These are phyloP conservation scores for Starmerella geochares DNA, from an alignment of 805 yeast species.

Conservation along the genomic window DNA sequence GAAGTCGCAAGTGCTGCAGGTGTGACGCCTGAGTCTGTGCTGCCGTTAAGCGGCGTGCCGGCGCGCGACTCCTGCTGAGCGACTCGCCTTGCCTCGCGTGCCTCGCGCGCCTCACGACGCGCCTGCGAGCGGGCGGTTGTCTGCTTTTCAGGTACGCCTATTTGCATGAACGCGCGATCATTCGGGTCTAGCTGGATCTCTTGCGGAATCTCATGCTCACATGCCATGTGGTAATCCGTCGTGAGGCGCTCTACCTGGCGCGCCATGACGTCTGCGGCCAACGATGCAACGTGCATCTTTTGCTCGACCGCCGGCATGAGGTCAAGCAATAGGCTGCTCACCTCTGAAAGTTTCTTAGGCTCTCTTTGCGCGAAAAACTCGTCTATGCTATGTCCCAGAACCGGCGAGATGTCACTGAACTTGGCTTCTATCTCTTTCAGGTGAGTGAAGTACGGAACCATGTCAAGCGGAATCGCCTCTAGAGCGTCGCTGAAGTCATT, in stretches of 20 bases:
- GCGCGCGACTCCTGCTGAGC: slow-evolving; percentile 28
- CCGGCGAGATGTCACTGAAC: slow-evolving; percentile 65
- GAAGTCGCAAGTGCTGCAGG: background rate
- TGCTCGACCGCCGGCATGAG: slow-evolving; percentile 89
- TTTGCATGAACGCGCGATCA: slow-evolving; percentile 81
- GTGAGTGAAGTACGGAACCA: slow-evolving; percentile 73
- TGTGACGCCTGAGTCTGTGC: background rate
- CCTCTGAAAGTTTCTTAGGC: slow-evolving; percentile 30
- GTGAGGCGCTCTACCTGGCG: slow-evolving; percentile 65
- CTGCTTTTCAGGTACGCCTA: slow-evolving; percentile 41
- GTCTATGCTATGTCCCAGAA: slow-evolving; percentile 46
- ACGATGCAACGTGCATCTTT: slow-evolving; percentile 92
- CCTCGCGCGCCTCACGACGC: slow-evolving; percentile 87
- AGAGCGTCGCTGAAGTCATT: slow-evolving; percentile 86
- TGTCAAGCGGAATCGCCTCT: slow-evolving; percentile 78
- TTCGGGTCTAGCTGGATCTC: slow-evolving; percentile 47
- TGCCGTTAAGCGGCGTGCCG: slow-evolving; percentile 13
- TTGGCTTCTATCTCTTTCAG: slow-evolving; percentile 92
- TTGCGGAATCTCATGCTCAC: slow-evolving; percentile 73
- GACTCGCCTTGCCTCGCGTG: slow-evolving; percentile 48
- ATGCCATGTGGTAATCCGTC: slow-evolving; percentile 65
- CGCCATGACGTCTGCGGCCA: slow-evolving; percentile 68
- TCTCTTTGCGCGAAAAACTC: slow-evolving; percentile 36
- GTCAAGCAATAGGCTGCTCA: slow-evolving; percentile 44
- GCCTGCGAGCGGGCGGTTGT: slow-evolving; percentile 71